These are phyloP conservation scores for Ascocoryne sarcoides DNA, from an alignment of 2,329 filamentous ascomycete genomes.

Conservation along the genomic window DNA sequence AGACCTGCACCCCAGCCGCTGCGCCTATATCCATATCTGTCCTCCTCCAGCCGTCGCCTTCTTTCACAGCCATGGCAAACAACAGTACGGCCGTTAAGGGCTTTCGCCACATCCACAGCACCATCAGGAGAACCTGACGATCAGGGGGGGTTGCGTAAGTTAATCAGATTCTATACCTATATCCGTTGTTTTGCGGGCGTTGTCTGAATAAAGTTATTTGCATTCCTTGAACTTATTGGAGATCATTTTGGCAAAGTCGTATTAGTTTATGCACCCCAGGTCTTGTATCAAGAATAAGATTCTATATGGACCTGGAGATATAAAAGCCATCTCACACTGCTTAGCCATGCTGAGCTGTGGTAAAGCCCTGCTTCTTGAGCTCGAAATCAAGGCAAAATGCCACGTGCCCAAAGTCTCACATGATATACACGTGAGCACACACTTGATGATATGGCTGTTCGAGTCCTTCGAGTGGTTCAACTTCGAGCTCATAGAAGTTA, in stretches of 20 bases:
- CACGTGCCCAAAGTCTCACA: not conserved
- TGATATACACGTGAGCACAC: not conserved
- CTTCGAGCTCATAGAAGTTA: no score
- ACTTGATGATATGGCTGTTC: not conserved
- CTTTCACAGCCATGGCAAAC: not conserved
- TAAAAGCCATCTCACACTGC: not conserved
- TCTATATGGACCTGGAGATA: not conserved
- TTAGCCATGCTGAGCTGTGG: not conserved
- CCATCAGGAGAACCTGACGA: slow-evolving; percentile 8
- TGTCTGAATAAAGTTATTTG: not conserved
- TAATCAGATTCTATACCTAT: slow-evolving; percentile 4
- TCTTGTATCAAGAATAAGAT: not conserved
- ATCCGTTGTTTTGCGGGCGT: slow-evolving; percentile 4
- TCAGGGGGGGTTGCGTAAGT: slow-evolving; percentile 11
- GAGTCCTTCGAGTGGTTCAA: not conserved
- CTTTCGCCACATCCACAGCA: slow-evolving; percentile 8
- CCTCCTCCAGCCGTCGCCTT: not conserved
- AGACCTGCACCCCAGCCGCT: not conserved
- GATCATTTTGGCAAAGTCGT: not conserved
- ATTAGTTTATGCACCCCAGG: not conserved
- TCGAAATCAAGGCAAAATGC: not conserved
- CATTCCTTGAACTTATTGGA: not conserved
- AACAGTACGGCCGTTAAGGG: not conserved
- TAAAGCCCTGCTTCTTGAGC: not conserved
- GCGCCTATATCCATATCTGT: not conserved